phyloP scores from a whole-genome alignment of 139 green algal species.

The Coelastrella sp. region DNA sequence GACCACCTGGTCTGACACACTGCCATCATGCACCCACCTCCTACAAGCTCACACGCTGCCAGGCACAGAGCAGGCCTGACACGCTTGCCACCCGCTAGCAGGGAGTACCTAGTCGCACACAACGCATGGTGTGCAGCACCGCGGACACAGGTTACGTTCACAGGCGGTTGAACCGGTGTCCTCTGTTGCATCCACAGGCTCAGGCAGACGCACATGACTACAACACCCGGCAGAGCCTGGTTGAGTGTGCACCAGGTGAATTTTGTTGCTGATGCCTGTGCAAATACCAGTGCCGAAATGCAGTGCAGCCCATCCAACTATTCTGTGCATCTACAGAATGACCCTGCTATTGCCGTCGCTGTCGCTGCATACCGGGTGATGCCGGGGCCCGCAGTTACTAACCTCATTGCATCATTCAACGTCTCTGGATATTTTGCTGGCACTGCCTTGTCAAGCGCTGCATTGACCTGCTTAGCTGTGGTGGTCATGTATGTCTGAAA shows the following conservation, averaged over 20 bases:
- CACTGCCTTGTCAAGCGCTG: constrained; percentile 83
- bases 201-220: too few species aligned
- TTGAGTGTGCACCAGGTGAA: too few species aligned
- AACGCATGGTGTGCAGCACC: neutral
- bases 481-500: constrained; percentile 87
- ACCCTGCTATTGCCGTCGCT: neutral
- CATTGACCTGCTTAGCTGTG: constrained; percentile 81
- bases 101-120: constrained; percentile 78
- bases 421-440: constrained; percentile 90
- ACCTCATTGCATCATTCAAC: constrained; percentile 95
- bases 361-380: too few species aligned
- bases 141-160: too few species aligned
- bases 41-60: constrained; percentile 96
- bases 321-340: neutral
- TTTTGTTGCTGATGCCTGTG: neutral
- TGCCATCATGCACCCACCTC: constrained; percentile 63
- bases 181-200: too few species aligned
- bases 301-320: neutral
- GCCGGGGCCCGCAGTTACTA: neutral
- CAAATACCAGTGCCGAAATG: too few species aligned
- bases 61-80: constrained; percentile 95
- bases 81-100: constrained; percentile 96
- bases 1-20: neutral
- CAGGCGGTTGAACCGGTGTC: too few species aligned
- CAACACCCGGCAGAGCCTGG: too few species aligned